These are phyloP conservation scores for Kodamaea leandrae DNA, from an alignment of 805 yeast species.

Conservation along the genomic window DNA sequence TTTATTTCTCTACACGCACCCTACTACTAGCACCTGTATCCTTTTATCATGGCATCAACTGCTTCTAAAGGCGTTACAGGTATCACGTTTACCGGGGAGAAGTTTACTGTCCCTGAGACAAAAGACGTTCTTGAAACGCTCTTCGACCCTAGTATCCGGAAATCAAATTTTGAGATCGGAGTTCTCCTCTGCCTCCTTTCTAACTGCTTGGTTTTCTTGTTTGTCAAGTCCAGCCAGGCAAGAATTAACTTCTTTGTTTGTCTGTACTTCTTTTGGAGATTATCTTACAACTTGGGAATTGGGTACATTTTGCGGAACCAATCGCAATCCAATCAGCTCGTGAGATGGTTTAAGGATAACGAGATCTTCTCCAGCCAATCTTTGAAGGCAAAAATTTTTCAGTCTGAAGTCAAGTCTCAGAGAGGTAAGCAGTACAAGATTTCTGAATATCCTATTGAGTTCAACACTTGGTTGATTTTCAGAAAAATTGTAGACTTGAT, in stretches of 20 bases:
- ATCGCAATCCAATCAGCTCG: constrained; percentile 54
- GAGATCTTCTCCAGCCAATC: constrained; percentile 21
- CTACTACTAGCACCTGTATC: too few species aligned
- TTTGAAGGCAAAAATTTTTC: constrained; percentile 39
- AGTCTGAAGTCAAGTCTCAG: constrained; percentile 35
- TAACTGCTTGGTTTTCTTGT: constrained; percentile 31
- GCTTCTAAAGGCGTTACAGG: constrained; percentile 24
- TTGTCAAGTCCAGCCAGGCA: constrained; percentile 19
- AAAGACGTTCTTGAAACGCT: constrained; percentile 82
- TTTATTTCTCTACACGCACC: neutral
- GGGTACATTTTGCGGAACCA: constrained; percentile 67
- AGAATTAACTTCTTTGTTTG: constrained; percentile 43
- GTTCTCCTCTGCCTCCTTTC: constrained; percentile 45
- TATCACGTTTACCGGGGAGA: constrained; percentile 43
- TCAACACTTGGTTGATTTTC: constrained; percentile 79
- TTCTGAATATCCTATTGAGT: constrained; percentile 56
- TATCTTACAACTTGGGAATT: constrained; percentile 75
- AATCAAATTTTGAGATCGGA: constrained; percentile 61
- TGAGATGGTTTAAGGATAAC: constrained; percentile 44
- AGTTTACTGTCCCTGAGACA: constrained; percentile 57
- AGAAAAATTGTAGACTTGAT: constrained; percentile 78
- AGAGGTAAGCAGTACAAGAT: constrained; percentile 36
- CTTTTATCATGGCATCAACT: neutral
- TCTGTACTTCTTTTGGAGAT: constrained; percentile 71
- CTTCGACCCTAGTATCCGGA: constrained; percentile 71